Conservation (phyloP, 1,284 basidiomycete species). For the Apiotrichum porosum region DNA sequence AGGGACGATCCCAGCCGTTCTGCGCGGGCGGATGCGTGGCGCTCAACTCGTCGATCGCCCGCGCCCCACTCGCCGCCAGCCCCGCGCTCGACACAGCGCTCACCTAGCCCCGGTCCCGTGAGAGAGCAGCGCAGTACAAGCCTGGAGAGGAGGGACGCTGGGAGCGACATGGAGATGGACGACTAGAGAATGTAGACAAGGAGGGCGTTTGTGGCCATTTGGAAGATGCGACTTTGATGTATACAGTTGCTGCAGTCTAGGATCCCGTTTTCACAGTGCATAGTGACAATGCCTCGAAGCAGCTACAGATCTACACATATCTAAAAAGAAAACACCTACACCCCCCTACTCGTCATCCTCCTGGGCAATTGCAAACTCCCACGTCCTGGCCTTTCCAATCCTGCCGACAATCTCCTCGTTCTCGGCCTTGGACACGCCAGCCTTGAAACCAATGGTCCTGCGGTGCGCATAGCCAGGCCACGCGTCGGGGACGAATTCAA, state of each 20-base stretch:
- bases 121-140: background rate
- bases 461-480: constrained; percentile 87
- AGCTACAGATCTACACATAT: too few relatives aligned
- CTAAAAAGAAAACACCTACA: too few relatives aligned
- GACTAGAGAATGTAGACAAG: background rate
- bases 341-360: constrained; percentile 14
- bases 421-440: constrained; percentile 39
- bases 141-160: background rate
- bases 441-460: constrained; percentile 74
- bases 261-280: too few relatives aligned
- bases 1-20: background rate
- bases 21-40: constrained; percentile 2
- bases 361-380: constrained; percentile 37
- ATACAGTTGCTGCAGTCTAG: too few relatives aligned
- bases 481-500: constrained; percentile 64
- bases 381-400: constrained; percentile 40
- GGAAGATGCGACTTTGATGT: too few relatives aligned
- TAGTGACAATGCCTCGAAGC: too few relatives aligned
- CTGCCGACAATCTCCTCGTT: constrained; percentile 47
- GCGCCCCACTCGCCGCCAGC: background rate
- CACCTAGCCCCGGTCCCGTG: background rate
- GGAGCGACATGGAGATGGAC: constrained; percentile 19
- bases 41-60: background rate
- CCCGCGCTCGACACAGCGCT: background rate
- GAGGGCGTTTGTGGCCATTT: too few relatives aligned